Evolutionary conservation across 2,329 filamentous ascomycete genomes (phyloP).

Genomic region (Cercospora sp.): DNA sequence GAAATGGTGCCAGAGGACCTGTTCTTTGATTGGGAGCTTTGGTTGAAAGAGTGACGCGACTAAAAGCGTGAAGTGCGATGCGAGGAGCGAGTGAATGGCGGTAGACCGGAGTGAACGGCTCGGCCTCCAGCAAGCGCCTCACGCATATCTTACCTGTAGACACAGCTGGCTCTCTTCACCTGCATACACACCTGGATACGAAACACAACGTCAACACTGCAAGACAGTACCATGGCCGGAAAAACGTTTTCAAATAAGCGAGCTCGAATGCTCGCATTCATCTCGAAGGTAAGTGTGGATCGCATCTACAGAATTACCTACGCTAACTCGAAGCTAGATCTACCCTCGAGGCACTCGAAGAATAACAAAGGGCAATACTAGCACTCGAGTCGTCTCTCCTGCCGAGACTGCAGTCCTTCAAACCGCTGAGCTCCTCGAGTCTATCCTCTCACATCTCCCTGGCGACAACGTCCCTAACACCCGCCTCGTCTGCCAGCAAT

Average conservation of each 20-base stretch:
- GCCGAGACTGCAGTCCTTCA: neutral
- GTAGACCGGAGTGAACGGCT: neutral
- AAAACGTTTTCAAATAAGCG: neutral
- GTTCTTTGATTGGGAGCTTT: neutral
- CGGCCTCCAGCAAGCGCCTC: neutral
- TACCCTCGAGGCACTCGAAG: neutral
- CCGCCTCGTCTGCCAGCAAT: neutral
- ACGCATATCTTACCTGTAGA: neutral
- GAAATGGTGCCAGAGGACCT: neutral
- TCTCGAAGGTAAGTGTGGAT: neutral
- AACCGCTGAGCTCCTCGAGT: neutral
- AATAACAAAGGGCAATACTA: neutral
- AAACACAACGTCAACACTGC: neutral
- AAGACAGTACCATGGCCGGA: neutral
- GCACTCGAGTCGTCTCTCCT: neutral
- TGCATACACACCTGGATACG: neutral
- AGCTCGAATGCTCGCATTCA: neutral
- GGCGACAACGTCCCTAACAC: neutral
- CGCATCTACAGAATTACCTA: neutral
- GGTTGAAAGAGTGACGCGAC: neutral
- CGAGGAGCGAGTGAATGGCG: neutral
- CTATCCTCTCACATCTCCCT: neutral
- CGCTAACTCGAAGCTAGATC: neutral
- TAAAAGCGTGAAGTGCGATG: neutral
- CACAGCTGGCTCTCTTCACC: neutral